Base-by-base conservation (phyloP, 768 basidiomycete species). In the Porphyrellus cyaneotinctus region DNA sequence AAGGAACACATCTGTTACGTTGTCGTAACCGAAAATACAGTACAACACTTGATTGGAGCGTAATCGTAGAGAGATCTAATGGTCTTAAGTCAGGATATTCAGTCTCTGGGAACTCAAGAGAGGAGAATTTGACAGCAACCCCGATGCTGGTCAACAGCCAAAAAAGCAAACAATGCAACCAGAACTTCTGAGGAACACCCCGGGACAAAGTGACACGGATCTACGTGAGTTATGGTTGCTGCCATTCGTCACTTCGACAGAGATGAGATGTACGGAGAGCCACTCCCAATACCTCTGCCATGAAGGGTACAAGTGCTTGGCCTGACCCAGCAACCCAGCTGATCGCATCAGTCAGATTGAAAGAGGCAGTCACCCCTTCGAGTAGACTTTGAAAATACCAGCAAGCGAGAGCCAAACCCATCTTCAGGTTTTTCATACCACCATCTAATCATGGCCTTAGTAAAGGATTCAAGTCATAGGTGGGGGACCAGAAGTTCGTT, bases 241-340 rank as follows among this genome's bases (percentile, higher is more conserved):
- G n/a, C n/a, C n/a, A n/a, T n/a, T n/a, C n/a, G n/a, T n/a, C n/a
- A n/a, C n/a, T n/a, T n/a, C n/a, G n/a, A n/a, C n/a, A n/a, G n/a
- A n/a, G n/a, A n/a, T n/a, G n/a, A n/a, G n/a, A n/a, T n/a, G n/a
- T n/a, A n/a, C n/a, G n/a, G n/a, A n/a, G n/a, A n/a, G n/a, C n/a
- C n/a, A n/a, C n/a, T n/a, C n/a, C n/a, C n/a, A n/a, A n/a, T n/a
- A n/a, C 70, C 33, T 79, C 81, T 0, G 77, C 78, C 53, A 78
- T 66, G 63, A 81, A 82, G 7, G 80, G 81, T 5, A 81, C 51
- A 18, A 74, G 63, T 3, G 80, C 72, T 47, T 75, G 73, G 0
- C 78, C 81, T 35, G 79, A 70, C 4, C 76, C 81, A 0, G 78
- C 73, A 45, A 81, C 75, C 78, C 80, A 82, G 24, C 79, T 77